These are phyloP conservation scores for Athelia sp. DNA, from an alignment of 1,284 basidiomycete species.

Conservation along the genomic window DNA sequence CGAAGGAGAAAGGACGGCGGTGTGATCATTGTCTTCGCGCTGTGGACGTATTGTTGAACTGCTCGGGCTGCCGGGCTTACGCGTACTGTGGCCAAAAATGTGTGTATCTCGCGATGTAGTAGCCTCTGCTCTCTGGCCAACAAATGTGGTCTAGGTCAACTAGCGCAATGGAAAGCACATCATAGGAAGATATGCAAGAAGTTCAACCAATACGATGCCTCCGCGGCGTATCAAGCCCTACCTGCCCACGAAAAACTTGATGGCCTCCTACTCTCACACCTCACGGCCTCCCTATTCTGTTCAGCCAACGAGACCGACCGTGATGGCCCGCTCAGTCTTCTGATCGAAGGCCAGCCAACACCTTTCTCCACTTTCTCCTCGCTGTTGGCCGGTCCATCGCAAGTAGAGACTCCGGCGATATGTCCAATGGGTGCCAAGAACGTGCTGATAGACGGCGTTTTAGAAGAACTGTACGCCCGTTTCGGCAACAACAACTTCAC, in stretches of 20 bases:
- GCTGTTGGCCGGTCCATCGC: slow-evolving; percentile 41
- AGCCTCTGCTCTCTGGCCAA: slow-evolving; percentile 6
- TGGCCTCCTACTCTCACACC: slow-evolving; percentile 56
- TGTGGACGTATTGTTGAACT: slow-evolving; percentile 34
- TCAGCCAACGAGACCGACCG: too few species aligned
- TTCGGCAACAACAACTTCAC: slow-evolving; percentile 78
- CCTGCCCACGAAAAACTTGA: slow-evolving; percentile 52
- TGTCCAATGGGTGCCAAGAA: slow-evolving; percentile 24
- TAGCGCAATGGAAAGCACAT: slow-evolving; percentile 54
- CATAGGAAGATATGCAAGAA: slow-evolving; percentile 64
- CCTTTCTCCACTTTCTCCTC: slow-evolving; percentile 38
- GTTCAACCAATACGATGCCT: slow-evolving; percentile 40
- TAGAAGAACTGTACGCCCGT: slow-evolving; percentile 40
- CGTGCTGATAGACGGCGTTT: slow-evolving; percentile 19
- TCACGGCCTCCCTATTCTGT: slow-evolving; percentile 39
- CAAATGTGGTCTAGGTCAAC: slow-evolving; percentile 48
- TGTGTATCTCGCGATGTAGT: slow-evolving; percentile 28
- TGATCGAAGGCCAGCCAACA: slow-evolving; percentile 18
- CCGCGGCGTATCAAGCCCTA: slow-evolving; percentile 41
- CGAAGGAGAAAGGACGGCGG: slow-evolving; percentile 49
- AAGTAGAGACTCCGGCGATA: slow-evolving; percentile 23
- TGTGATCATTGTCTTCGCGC: slow-evolving; percentile 58
- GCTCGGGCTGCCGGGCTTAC: slow-evolving; percentile 60
- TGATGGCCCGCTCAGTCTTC: neutral
- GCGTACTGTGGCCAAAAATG: slow-evolving; percentile 67